A percentile compares a stretch with the other conserved stretches of the same genome.
phyloP scores from a whole-genome alignment of 768 basidiomycete species.

The Boletus vinaceobasis region DNA sequence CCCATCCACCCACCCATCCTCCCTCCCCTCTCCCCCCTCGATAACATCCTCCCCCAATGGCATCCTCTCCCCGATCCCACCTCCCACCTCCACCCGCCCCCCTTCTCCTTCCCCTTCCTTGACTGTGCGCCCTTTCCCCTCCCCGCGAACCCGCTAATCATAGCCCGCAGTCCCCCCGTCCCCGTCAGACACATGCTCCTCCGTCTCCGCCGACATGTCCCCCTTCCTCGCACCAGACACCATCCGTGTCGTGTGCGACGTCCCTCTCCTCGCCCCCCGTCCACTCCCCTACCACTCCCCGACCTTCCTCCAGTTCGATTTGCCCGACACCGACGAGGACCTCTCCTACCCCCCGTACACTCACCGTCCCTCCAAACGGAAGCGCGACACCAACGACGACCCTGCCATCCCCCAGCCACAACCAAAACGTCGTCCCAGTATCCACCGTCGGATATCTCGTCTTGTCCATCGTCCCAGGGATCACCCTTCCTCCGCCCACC shows the following conservation, averaged over 20 bases:
- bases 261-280: constrained; percentile 64
- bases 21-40: constrained; percentile 22
- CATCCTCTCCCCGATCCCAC: not conserved
- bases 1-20: not conserved
- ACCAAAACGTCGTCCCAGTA: constrained; percentile 25
- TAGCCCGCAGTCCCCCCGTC: constrained; percentile 38
- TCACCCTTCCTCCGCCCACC: not conserved
- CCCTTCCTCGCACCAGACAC: constrained; percentile 28
- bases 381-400: constrained; percentile 33
- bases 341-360: constrained; percentile 68
- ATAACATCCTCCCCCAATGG: constrained; percentile 13
- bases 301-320: constrained; percentile 63
- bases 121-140: not conserved
- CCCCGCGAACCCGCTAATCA: not conserved
- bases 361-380: constrained; percentile 52
- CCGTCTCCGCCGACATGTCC: constrained; percentile 22
- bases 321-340: constrained; percentile 67
- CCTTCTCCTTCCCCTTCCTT: not conserved
- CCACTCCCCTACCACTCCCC: constrained; percentile 70
- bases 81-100: no score
- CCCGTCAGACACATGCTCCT: constrained; percentile 39
- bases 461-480: constrained; percentile 9
- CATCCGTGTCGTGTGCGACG: constrained; percentile 57
- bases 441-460: constrained; percentile 20
- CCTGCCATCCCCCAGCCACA: constrained; percentile 14